These are phyloP conservation scores for Laetiporus sulphureus DNA, from an alignment of 1,284 basidiomycete species.

Conservation along the genomic window DNA sequence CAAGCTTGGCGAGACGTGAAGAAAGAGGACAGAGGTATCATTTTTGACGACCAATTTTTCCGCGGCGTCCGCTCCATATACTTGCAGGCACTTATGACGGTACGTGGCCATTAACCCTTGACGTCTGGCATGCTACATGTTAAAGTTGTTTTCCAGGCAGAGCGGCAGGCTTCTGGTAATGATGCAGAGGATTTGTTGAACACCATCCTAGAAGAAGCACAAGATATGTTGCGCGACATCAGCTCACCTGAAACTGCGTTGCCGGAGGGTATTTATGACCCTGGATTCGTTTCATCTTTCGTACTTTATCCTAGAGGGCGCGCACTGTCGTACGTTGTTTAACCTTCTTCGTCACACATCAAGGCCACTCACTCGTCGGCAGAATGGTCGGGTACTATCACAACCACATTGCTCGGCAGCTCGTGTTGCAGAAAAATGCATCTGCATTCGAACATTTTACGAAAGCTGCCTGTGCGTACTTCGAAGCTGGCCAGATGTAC, in stretches of 20 bases:
- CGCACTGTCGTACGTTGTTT: constrained; percentile 28
- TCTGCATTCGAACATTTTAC: constrained; percentile 7
- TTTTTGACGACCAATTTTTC: constrained; percentile 28
- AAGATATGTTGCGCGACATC: constrained; percentile 22
- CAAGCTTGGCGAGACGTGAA: constrained; percentile 28
- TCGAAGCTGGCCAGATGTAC: constrained; percentile 20
- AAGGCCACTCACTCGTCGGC: background rate
- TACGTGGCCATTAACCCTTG: no score
- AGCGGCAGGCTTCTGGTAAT: no score
- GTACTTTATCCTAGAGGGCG: constrained; percentile 31
- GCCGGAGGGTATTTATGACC: constrained; percentile 17
- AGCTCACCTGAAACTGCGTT: no score
- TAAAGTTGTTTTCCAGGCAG: no score
- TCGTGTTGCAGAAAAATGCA: background rate
- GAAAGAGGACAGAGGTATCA: constrained; percentile 20
- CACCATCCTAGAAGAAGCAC: constrained; percentile 22
- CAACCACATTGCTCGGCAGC: constrained; percentile 12
- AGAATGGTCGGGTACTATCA: constrained; percentile 31
- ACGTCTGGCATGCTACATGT: no score
- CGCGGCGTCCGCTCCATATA: constrained; percentile 27
- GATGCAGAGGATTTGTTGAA: constrained; percentile 15
- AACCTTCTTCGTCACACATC: background rate
- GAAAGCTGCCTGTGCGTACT: constrained; percentile 21
- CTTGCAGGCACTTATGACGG: constrained; percentile 27
- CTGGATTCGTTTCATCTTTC: constrained; percentile 26